Evolutionary conservation across 306 rosid genomes (phyloP), one percentile per base, ranked within the genome.

Genomic region (Sechiopsis laciniata): DNA sequence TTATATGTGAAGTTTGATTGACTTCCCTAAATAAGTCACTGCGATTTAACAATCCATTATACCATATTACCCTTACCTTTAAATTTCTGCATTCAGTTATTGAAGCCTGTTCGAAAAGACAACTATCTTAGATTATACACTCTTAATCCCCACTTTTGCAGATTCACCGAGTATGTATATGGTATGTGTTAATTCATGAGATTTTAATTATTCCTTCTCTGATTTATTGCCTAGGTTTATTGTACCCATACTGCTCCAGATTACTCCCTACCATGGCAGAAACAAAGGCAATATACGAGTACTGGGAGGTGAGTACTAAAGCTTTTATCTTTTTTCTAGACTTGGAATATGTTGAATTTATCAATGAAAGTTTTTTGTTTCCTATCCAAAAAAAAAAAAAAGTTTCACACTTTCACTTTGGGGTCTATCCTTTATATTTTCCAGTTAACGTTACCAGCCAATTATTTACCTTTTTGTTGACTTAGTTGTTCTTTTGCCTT

Each of bases 191-290:
- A 58, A 26, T 73, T 77, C 71, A 24, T 62, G 59, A 42, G 57
- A 51, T 70, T 51, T 72, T n/a, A 26, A 32, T 24, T 75, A 8
- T 52, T 64, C 22, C 55, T 63, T 67, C 40, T 67, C 48, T 58
- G 45, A 77, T 11, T 56, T 73, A 11, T 63, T 79, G 61, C 52
- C 40, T 78, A 94, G 99, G 97, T 94, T 81, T 94, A 94, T 85
- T 90, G 99, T 84, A 94, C 99, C 15, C 99, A 94, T 71, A 86
- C 95, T 2, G 92, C 91, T 8, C 99, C 99, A 15, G 97, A 94
- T 81, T 94, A 94, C 80, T 94, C 99, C 60, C 96, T 94, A 82
- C 99, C 99, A 59, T 94, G 97, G 99, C 97, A 94, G 84, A 94
- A 91, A 74, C 99, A 91, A 82, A 85, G 99, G 83, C 99, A 91